Percentiles rank a stretch among this genome's conserved stretches.
phyloP scores from a whole-genome alignment of 805 yeast genomes.

The Vanderwaltozyma yarrowii region DNA sequence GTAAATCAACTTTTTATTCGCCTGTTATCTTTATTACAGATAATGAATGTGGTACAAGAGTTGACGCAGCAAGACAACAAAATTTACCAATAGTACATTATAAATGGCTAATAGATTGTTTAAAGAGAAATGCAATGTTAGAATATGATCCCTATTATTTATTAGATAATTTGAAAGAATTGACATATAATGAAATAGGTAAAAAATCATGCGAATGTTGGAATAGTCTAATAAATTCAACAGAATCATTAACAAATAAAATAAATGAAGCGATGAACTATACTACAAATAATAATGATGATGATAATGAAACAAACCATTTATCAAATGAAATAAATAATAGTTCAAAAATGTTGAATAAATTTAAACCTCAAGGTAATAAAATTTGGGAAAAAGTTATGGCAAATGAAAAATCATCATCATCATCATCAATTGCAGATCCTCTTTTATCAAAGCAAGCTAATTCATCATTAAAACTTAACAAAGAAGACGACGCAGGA shows the following conservation, averaged over 20 bases:
- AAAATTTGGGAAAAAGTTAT: constrained; percentile 23
- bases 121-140: constrained; percentile 32
- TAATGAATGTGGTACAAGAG: constrained; percentile 19
- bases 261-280: too few species aligned
- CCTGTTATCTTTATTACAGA: constrained; percentile 21
- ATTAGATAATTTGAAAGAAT: constrained; percentile 11
- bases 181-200: constrained; percentile 25
- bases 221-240: constrained; percentile 6
- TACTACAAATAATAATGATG: too few species aligned
- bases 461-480: too few species aligned
- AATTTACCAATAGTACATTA: constrained; percentile 34
- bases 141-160: constrained; percentile 29
- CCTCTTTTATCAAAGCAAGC: too few species aligned
- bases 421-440: too few species aligned
- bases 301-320: neutral
- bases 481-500: neutral
- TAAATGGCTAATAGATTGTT: constrained; percentile 36
- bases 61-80: constrained; percentile 31
- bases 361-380: constrained; percentile 22
- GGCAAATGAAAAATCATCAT: constrained; percentile 7
- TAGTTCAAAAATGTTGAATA: constrained; percentile 6
- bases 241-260: neutral
- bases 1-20: constrained; percentile 3
- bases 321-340: neutral
- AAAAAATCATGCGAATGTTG: constrained; percentile 24